Evolutionary conservation across 768 basidiomycete species (phyloP).

Genomic region (Leucocoprinus leucothites): DNA sequence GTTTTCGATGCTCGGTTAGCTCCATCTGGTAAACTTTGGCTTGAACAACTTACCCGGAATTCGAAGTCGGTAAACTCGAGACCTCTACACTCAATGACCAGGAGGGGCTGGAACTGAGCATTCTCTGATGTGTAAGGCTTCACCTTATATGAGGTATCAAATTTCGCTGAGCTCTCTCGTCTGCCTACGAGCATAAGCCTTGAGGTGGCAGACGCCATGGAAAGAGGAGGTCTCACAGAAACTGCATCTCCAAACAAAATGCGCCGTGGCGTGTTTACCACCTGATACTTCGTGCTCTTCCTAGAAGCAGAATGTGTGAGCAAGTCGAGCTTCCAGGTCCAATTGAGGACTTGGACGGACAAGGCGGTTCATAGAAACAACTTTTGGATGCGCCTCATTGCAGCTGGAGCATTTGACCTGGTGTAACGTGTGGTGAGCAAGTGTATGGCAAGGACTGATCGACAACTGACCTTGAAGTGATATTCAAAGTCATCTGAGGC

Average conservation of each 20-base stretch:
- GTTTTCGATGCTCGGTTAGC: neutral
- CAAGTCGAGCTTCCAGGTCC: neutral
- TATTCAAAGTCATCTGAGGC: constrained; percentile 70
- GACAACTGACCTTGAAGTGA: constrained; percentile 64
- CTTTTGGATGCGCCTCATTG: constrained; percentile 71
- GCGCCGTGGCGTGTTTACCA: constrained; percentile 63
- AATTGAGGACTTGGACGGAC: constrained; percentile 33
- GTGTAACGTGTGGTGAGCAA: no score
- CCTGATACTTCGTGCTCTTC: constrained; percentile 64
- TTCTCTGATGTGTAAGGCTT: constrained; percentile 60
- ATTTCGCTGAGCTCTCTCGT: constrained; percentile 80
- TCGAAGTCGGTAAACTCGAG: constrained; percentile 81
- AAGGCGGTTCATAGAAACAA: constrained; percentile 65
- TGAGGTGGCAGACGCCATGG: constrained; percentile 2
- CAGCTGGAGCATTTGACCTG: constrained; percentile 80
- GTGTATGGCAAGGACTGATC: neutral
- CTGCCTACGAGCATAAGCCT: constrained; percentile 40
- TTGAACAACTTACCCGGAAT: constrained; percentile 50
- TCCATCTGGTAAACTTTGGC: no score
- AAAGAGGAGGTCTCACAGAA: constrained; percentile 38
- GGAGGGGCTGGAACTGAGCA: constrained; percentile 58
- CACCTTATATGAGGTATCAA: constrained; percentile 49
- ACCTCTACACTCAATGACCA: constrained; percentile 82
- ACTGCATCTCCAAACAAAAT: constrained; percentile 82
- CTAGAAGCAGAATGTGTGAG: constrained; percentile 31